Evolutionary conservation across 2,329 filamentous ascomycete genomes (phyloP).

Genomic region (Colletotrichum eremochloae): DNA sequence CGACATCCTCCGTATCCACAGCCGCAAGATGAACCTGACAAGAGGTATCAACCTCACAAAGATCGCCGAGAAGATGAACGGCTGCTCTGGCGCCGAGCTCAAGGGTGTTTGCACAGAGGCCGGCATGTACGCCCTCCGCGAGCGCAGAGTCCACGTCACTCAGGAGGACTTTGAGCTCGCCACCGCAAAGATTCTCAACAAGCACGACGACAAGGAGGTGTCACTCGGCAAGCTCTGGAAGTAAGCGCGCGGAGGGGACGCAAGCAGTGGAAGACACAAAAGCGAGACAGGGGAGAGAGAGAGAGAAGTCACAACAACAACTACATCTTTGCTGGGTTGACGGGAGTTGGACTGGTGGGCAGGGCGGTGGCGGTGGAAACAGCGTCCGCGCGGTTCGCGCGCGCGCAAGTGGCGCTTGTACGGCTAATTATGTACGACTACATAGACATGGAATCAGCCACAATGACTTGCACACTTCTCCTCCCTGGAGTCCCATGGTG

Average conservation of each 20-base stretch:
- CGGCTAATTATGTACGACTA: constrained; percentile 42
- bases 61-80: constrained; percentile 99
- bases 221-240: constrained; percentile 86
- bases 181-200: constrained; percentile 99
- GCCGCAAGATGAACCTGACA: constrained; percentile 97
- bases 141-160: constrained; percentile 96
- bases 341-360: constrained; percentile 31
- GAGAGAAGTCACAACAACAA: constrained; percentile 10
- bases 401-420: constrained; percentile 35
- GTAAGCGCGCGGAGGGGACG: constrained; percentile 46
- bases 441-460: constrained; percentile 41
- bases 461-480: constrained; percentile 32
- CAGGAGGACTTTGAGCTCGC: constrained; percentile 99
- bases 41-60: constrained; percentile 97
- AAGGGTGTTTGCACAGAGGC: constrained; percentile 99
- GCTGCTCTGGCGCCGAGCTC: constrained; percentile 95
- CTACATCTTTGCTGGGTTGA: constrained; percentile 39
- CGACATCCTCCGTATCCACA: constrained; percentile 98
- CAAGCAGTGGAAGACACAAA: neutral
- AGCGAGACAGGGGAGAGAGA: constrained; percentile 2
- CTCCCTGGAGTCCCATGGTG: neutral
- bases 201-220: constrained; percentile 98
- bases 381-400: constrained; percentile 27
- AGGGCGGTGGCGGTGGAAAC: constrained; percentile 20
- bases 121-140: constrained; percentile 96